Conservation (phyloP, 257 asterid genomes). For the Solanum dulcamara region DNA sequence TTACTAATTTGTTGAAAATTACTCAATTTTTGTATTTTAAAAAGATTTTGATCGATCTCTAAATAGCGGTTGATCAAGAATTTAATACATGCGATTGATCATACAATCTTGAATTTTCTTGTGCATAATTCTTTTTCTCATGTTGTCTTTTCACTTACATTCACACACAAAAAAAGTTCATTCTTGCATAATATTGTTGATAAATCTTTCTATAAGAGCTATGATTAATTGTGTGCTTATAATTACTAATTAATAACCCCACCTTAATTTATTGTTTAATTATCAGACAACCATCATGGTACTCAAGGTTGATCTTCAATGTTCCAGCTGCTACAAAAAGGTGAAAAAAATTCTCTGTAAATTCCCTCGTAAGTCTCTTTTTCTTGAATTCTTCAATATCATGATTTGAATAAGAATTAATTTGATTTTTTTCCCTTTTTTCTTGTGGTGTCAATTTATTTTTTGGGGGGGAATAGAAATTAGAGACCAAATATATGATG, state of each 20-base stretch:
- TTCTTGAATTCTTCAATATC: too few species aligned
- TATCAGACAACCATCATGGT: constrained; percentile 49
- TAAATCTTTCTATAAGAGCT: not conserved
- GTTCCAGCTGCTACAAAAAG: constrained; percentile 76
- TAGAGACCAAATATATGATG: constrained; percentile 58
- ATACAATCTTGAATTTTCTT: too few species aligned
- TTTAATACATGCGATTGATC: not conserved
- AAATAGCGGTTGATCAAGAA: not conserved
- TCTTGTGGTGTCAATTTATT: not conserved
- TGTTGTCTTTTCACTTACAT: not conserved
- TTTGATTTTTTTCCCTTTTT: not conserved
- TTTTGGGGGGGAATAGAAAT: constrained; percentile 58
- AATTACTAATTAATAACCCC: not conserved
- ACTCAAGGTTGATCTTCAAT: constrained; percentile 72
- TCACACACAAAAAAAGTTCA: not conserved
- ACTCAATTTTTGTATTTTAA: not conserved
- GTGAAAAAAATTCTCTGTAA: constrained; percentile 61
- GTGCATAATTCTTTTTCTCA: not conserved
- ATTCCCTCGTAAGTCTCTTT: constrained; percentile 55
- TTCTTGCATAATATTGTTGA: not conserved
- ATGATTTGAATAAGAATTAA: not conserved
- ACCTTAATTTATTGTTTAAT: not conserved
- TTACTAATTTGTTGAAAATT: not conserved
- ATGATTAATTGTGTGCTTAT: not conserved
- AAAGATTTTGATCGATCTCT: not conserved